Evolutionary conservation across 768 basidiomycete genomes (phyloP).

Genomic region (Hypsizygus marmoreus): DNA sequence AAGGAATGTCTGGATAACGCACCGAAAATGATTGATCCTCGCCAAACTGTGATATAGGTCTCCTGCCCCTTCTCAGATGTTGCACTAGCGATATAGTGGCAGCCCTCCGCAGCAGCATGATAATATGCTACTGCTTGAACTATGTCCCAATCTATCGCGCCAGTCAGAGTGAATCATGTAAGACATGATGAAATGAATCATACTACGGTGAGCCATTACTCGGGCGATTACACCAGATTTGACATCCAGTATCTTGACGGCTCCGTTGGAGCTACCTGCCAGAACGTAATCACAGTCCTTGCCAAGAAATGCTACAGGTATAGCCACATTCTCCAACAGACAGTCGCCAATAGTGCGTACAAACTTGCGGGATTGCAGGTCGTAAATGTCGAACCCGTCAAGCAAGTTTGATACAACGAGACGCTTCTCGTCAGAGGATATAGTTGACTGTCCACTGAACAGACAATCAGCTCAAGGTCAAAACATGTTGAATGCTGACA

Average conservation of each 20-base stretch:
- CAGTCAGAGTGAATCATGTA: too few species aligned
- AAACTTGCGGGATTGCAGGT: background rate
- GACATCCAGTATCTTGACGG: background rate
- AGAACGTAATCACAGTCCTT: background rate
- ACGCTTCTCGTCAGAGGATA: background rate
- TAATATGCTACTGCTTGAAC: background rate
- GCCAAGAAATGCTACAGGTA: background rate
- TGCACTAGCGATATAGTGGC: background rate
- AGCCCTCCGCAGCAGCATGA: background rate
- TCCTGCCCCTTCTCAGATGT: background rate
- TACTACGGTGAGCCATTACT: background rate
- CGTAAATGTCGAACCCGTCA: background rate
- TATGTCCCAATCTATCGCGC: conserved; percentile 1
- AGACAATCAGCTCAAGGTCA: background rate
- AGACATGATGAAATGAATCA: background rate
- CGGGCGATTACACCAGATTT: background rate
- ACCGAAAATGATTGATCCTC: too few species aligned
- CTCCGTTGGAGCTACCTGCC: background rate
- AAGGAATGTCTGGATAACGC: too few species aligned
- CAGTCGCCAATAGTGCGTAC: background rate
- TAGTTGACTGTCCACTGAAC: background rate
- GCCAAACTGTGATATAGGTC: too few species aligned
- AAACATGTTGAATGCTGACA: background rate
- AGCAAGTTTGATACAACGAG: background rate
- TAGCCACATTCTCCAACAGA: background rate